Conservation (phyloP, 2,329 filamentous ascomycete species). For the Penicillium sp. region DNA sequence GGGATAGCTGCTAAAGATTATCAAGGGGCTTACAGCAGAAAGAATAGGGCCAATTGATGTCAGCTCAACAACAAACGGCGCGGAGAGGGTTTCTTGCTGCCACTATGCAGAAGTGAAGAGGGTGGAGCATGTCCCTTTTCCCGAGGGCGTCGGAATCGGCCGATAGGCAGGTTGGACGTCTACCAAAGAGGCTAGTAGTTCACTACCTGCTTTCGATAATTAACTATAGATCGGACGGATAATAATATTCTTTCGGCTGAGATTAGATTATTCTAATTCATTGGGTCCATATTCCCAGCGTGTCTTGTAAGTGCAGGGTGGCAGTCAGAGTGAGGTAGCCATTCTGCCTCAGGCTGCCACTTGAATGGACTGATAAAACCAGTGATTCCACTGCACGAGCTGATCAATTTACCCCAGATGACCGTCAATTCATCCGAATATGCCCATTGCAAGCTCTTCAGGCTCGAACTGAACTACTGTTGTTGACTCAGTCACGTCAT, state of each 20-base stretch:
- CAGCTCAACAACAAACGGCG: background rate
- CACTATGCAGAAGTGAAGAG: conserved; percentile 12
- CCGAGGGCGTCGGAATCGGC: conserved; percentile 33
- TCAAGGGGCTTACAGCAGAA: too few relatives aligned
- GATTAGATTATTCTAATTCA: background rate
- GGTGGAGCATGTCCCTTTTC: conserved; percentile 23
- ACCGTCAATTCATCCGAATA: background rate
- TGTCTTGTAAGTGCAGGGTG: background rate
- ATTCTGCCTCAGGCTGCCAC: background rate
- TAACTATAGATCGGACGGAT: conserved; percentile 8
- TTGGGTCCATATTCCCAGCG: background rate
- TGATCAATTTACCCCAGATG: background rate
- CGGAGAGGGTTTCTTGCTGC: background rate
- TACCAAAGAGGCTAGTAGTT: conserved; percentile 10
- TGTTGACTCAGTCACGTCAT: conserved; percentile 20
- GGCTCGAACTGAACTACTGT: background rate
- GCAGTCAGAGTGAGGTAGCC: background rate
- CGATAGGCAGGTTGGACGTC: conserved; percentile 20
- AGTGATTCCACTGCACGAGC: too few relatives aligned
- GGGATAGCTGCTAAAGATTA: background rate
- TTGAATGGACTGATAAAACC: background rate
- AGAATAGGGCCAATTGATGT: background rate
- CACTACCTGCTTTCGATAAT: background rate
- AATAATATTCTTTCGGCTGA: background rate
- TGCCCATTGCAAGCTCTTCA: background rate